These are phyloP conservation scores for Groenewaldozyma tartarivorans DNA, from an alignment of 805 yeast genomes.

Conservation along the genomic window DNA sequence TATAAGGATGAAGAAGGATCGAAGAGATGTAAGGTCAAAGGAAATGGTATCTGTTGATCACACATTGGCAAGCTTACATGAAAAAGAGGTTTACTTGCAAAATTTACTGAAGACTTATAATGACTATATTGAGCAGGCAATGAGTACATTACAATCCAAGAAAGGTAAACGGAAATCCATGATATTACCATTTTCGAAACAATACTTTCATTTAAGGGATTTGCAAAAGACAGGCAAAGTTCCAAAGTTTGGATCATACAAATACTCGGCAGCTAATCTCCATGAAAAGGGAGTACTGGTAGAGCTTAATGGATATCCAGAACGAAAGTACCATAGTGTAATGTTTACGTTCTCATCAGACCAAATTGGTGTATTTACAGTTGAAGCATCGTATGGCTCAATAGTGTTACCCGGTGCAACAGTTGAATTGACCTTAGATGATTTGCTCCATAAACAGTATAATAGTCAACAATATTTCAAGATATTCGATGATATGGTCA, in stretches of 20 bases:
- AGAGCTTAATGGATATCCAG: conserved; percentile 44
- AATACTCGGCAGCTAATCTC: conserved; percentile 65
- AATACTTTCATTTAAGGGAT: conserved; percentile 66
- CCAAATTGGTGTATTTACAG: conserved; percentile 56
- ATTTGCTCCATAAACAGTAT: conserved; percentile 63
- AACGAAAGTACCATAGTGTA: conserved; percentile 50
- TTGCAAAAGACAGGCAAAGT: conserved; percentile 55
- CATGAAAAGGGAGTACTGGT: conserved; percentile 61
- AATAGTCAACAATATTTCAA: conserved; percentile 47
- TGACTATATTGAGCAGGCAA: conserved; percentile 40
- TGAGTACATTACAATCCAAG: conserved; percentile 39
- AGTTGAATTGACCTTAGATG: conserved; percentile 55
- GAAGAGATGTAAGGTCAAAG: conserved; percentile 36
- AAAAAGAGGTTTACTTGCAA: conserved; percentile 36
- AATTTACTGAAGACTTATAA: conserved; percentile 35
- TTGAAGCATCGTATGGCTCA: conserved; percentile 65
- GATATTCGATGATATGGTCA: conserved; percentile 58
- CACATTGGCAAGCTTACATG: conserved; percentile 36
- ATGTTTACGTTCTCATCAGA: conserved; percentile 71
- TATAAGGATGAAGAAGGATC: conserved; percentile 48
- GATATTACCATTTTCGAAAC: conserved; percentile 52
- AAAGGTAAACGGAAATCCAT: conserved; percentile 23
- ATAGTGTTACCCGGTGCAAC: conserved; percentile 45
- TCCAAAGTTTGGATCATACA: conserved; percentile 69
- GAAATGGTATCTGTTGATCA: conserved; percentile 38